Base-by-base conservation (phyloP, 164 flowering plant genomes). In the Chimonanthus salicifolius region DNA sequence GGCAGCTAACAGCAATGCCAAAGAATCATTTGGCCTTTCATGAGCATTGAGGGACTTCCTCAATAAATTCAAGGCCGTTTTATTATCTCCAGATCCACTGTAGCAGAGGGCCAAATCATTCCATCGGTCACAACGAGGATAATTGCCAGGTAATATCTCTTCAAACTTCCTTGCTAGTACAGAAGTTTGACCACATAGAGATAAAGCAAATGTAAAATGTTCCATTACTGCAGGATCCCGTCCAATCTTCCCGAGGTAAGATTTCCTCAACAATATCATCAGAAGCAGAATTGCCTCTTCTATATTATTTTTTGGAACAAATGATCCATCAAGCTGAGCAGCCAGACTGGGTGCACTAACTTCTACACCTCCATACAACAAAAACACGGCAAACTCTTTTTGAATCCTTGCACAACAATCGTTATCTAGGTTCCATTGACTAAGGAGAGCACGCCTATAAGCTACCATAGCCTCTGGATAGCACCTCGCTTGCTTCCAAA, bases 151-250 rank as follows among this genome's bases (percentile, higher is more conserved):
- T 88, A 88, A 79, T 43, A 88, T 70, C 81, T 90, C 98, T 79
- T 93, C 97, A 77, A 89, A 77, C 71, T 90, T 87, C 81, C 81
- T 88, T 2, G 94, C 98, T 74, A 93, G 76, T 73, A 86, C 78
- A 73, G 87, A 85, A 58, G 98, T 90, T 75, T 90, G 92, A 68
- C 88, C 80, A 73, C 94, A 93, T 48, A 90, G 6, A 78, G 98
- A 89, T 13, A 95, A 80, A 73, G 98, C 97, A 88, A 83, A 92
- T 5, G 89, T 86, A 67, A 95, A 85, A 82, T 95, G 94, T 73
- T 95, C 97, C 81, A 93, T 80, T 4, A 95, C 81, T 5, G 94
- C 88, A 48, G 91, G 97, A 74, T 95, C 99, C 97, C 97, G 93
- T 71, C 86, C 80, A 69, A 71, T 82, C 76, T 84, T 88, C 8